Evolutionary conservation across 371 early-diverging fungal genomes (phyloP), one percentile per base, ranked within the genome.

Genomic region (Mortierella sp.): DNA sequence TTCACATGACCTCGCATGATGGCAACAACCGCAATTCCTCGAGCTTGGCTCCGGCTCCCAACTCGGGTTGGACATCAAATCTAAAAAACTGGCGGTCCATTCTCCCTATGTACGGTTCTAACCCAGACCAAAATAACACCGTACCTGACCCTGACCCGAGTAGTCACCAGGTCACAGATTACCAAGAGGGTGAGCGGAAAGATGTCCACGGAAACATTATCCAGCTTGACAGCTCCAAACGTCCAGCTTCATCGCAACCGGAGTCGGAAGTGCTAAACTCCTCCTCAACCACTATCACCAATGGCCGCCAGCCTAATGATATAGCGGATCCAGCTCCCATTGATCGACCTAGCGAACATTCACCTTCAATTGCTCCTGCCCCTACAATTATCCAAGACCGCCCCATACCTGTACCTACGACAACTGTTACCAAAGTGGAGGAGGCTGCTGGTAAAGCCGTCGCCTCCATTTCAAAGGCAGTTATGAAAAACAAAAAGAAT

Each of bases 111-210:
- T 71, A 60, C 30, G 26, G 72, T 18, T 37, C 60, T 45, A 65
- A 62, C 35, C 20, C 60, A 4, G 71, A 63, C 37, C 59, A 74
- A 30, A 72, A 70, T 47, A 60, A 55, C 16, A 67, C 51, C 1
- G 12, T 68, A 16, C 43, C 63, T 5, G 74, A 74, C 39, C 64
- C 78, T 20, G 71, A 78, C 12, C 78, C 78, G 4, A 49, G 49
- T 10, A 70, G 61, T 51, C 80, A 80, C 24, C 80, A 80, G 30
- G 59, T 80, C 45, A 80, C 80, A 37, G 80, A 80, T 43, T 80
- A 80, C 51, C 65, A 67, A 37, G 80, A 80, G 12, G 80, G 80
- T 12, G 80, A 75, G 28, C 72, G 80, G 0, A 28, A 28, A 0
- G 80, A 75, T 45, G 54, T 80, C n/a, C 49, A 75, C 28, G 80